Conservation (phyloP, 768 basidiomycete genomes). For the Astraeus odoratus region DNA sequence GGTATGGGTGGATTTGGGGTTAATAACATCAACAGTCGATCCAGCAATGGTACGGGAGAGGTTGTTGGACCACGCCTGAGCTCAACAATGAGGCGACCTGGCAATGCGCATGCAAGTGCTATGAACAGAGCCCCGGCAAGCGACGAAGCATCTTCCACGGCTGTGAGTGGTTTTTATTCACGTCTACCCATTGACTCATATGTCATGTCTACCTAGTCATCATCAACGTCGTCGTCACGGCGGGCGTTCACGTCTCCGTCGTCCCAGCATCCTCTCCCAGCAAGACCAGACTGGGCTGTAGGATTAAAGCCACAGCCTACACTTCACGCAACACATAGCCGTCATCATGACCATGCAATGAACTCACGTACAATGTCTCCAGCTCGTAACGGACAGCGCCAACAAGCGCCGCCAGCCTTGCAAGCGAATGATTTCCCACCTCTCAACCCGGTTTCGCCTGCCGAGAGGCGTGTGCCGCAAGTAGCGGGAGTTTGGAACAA, state of each 20-base stretch:
- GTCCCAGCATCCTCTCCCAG: slow-evolving; percentile 72
- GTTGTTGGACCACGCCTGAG: slow-evolving; percentile 62
- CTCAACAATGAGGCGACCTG: slow-evolving; percentile 40
- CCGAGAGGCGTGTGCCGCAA: slow-evolving; percentile 48
- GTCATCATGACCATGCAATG: slow-evolving; percentile 46
- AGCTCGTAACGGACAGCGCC: slow-evolving; percentile 29
- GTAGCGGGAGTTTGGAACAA: slow-evolving; percentile 70
- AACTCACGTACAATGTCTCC: slow-evolving; percentile 35
- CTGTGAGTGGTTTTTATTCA: slow-evolving; percentile 45
- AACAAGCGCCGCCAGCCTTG: slow-evolving; percentile 34
- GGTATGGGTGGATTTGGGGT: slow-evolving; percentile 39
- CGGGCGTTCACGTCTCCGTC: slow-evolving; percentile 69
- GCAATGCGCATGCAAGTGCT: slow-evolving; percentile 45
- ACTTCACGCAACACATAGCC: slow-evolving; percentile 41
- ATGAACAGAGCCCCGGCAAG: slow-evolving; percentile 54
- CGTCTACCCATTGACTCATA: not conserved
- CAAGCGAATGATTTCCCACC: slow-evolving; percentile 70
- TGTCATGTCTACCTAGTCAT: slow-evolving; percentile 41
- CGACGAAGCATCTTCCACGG: slow-evolving; percentile 71
- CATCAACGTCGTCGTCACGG: slow-evolving; percentile 72
- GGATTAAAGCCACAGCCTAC: slow-evolving; percentile 74
- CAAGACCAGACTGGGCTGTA: slow-evolving; percentile 86
- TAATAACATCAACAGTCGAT: slow-evolving; percentile 20
- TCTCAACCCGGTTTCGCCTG: slow-evolving; percentile 38
- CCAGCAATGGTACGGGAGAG: slow-evolving; percentile 31